These are phyloP conservation scores for Macaranga tanarius DNA, from an alignment of 441 rosid genomes.

Conservation along the genomic window DNA sequence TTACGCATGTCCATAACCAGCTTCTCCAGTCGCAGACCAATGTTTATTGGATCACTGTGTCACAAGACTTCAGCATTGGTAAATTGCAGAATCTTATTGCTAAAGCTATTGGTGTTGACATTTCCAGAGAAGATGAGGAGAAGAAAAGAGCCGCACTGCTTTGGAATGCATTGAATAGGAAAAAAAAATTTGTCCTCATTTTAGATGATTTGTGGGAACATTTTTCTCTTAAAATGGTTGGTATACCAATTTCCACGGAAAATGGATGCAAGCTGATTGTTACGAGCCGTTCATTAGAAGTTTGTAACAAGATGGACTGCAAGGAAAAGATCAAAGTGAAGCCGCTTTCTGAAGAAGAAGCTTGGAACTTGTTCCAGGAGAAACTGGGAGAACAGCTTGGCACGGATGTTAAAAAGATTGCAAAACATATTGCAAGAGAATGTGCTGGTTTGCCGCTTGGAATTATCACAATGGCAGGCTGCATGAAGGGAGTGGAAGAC, in stretches of 20 bases:
- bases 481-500: slow-evolving; percentile 25
- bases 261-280: slow-evolving; percentile 20
- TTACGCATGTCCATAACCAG: too few relatives aligned
- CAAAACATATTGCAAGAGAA: not conserved
- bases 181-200: slow-evolving; percentile 10
- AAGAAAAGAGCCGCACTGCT: not conserved
- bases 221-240: not conserved
- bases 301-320: slow-evolving; percentile 15
- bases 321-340: slow-evolving; percentile 8
- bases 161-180: not conserved
- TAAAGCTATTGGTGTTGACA: too few relatives aligned
- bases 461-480: slow-evolving; percentile 15
- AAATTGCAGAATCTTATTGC: too few relatives aligned
- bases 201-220: slow-evolving; percentile 23
- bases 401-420: not conserved
- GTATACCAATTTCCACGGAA: not conserved
- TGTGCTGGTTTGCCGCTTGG: slow-evolving; percentile 28
- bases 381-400: not conserved
- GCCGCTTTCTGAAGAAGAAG: slow-evolving; percentile 14
- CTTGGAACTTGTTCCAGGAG: not conserved
- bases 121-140: too few relatives aligned
- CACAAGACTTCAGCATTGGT: too few relatives aligned
- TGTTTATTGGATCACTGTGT: too few relatives aligned
- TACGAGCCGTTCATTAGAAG: slow-evolving; percentile 19
- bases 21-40: too few relatives aligned